These are phyloP conservation scores for Pyrenochaeta sp. DNA, from an alignment of 2,329 filamentous ascomycete species.

Conservation along the genomic window DNA sequence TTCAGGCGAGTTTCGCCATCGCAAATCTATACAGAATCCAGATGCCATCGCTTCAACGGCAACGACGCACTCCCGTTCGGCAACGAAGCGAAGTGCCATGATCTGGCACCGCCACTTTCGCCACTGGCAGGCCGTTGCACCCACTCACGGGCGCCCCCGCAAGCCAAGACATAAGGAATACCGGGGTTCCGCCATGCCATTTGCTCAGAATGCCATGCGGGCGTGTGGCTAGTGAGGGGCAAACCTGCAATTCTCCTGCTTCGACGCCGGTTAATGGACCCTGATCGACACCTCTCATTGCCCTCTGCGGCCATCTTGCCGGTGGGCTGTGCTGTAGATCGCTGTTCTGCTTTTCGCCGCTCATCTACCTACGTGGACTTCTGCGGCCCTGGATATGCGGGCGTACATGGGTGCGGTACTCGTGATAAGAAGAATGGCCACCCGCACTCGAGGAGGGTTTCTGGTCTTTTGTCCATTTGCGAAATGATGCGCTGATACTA, in stretches of 20 bases:
- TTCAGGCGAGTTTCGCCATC: neutral
- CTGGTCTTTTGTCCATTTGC: constrained; percentile 4
- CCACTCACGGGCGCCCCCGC: constrained; percentile 9
- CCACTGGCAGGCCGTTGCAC: constrained; percentile 6
- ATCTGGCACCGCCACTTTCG: constrained; percentile 14
- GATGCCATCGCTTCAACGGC: constrained; percentile 16
- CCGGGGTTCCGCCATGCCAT: constrained; percentile 17
- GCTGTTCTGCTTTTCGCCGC: constrained; percentile 28
- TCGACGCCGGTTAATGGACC: constrained; percentile 23
- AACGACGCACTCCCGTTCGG: constrained; percentile 13
- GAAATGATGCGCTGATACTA: constrained; percentile 26
- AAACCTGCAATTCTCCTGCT: constrained; percentile 14
- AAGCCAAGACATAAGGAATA: constrained; percentile 6
- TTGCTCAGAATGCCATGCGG: constrained; percentile 23
- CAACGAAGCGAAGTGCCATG: constrained; percentile 15
- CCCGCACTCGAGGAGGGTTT: constrained; percentile 7
- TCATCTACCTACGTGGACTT: constrained; percentile 18
- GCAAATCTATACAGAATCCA: constrained; percentile 10
- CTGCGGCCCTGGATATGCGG: constrained; percentile 8
- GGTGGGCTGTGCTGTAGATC: constrained; percentile 33
- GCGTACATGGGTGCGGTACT: constrained; percentile 22
- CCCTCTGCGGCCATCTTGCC: constrained; percentile 18
- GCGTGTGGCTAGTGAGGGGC: constrained; percentile 41
- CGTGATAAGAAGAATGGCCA: constrained; percentile 21
- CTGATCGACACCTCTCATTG: constrained; percentile 31